Conservation (phyloP, 768 basidiomycete species). For the Russula brevipes region DNA sequence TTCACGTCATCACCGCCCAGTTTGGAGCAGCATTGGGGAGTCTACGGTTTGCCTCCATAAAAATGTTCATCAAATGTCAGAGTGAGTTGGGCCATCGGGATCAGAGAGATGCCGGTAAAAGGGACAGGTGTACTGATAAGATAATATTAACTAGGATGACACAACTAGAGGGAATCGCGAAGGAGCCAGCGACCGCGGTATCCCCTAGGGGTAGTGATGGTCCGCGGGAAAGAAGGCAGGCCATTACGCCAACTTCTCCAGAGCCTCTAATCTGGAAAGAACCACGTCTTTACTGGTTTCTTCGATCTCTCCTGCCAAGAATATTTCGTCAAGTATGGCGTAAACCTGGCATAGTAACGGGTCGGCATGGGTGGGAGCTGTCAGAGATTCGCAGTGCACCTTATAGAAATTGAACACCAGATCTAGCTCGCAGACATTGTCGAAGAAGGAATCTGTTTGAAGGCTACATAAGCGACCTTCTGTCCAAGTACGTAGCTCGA, state of each 20-base stretch:
- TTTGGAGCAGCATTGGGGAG: too few relatives aligned
- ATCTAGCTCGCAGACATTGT: slow-evolving; percentile 97
- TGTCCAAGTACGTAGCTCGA: neutral
- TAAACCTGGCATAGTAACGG: slow-evolving; percentile 64
- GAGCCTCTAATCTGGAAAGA: slow-evolving; percentile 77
- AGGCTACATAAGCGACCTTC: slow-evolving; percentile 9
- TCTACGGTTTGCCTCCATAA: too few relatives aligned
- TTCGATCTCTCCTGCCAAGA: slow-evolving; percentile 96
- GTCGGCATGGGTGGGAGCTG: neutral
- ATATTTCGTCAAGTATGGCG: slow-evolving; percentile 96
- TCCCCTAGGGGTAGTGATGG: neutral
- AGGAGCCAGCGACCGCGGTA: too few relatives aligned
- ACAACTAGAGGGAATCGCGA: too few relatives aligned
- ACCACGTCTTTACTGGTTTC: slow-evolving; percentile 98
- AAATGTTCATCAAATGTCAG: too few relatives aligned
- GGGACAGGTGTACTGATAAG: too few relatives aligned
- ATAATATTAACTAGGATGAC: too few relatives aligned
- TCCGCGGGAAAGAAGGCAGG: neutral
- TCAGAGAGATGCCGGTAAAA: too few relatives aligned
- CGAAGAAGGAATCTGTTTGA: slow-evolving; percentile 86
- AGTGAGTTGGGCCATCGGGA: too few relatives aligned
- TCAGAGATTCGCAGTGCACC: slow-evolving; percentile 37
- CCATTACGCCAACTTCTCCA: slow-evolving; percentile 84
- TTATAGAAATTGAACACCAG: slow-evolving; percentile 99
- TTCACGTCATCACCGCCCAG: too few relatives aligned